Conservation (phyloP, 768 basidiomycete genomes). For the Pleurotus cornucopiae region DNA sequence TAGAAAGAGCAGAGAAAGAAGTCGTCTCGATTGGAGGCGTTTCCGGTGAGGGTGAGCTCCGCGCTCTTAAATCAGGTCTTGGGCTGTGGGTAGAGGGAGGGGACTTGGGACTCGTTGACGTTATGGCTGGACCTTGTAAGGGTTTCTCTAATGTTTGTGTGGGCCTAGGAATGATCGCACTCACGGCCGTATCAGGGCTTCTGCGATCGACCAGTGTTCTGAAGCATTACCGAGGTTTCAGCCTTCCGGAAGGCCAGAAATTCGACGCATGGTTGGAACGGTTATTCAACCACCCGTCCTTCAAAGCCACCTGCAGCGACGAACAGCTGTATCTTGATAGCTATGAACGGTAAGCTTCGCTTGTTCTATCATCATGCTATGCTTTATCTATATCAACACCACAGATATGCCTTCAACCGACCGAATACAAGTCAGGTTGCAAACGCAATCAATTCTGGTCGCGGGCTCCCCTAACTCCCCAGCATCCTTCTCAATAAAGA, state of each 20-base stretch:
- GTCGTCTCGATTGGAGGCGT: slow-evolving; percentile 34
- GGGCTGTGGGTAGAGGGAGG: slow-evolving; percentile 61
- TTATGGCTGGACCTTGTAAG: slow-evolving; percentile 70
- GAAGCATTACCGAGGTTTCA: slow-evolving; percentile 65
- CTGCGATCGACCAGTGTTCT: slow-evolving; percentile 62
- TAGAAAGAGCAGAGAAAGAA: slow-evolving; percentile 53
- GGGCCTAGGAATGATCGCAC: not conserved
- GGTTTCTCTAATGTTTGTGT: slow-evolving; percentile 8
- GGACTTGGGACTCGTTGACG: slow-evolving; percentile 58
- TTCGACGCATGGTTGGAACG: slow-evolving; percentile 51
- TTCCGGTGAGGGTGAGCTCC: slow-evolving; percentile 34
- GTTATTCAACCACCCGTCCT: slow-evolving; percentile 56
- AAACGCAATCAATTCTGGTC: slow-evolving; percentile 68
- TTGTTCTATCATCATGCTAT: too few species aligned
- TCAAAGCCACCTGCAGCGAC: slow-evolving; percentile 66
- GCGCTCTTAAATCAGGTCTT: slow-evolving; percentile 32
- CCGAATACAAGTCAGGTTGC: slow-evolving; percentile 77
- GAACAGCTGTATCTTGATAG: slow-evolving; percentile 65
- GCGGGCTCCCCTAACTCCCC: slow-evolving; percentile 48
- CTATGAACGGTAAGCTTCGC: slow-evolving; percentile 53
- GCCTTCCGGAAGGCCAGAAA: slow-evolving; percentile 42
- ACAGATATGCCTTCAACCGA: slow-evolving; percentile 72
- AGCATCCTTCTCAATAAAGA: too few species aligned
- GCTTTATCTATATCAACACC: not conserved
- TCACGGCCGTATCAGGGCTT: slow-evolving; percentile 48